Percentiles rank a stretch among this genome's conserved stretches.
Evolutionary conservation across 768 basidiomycete species (phyloP).

Genomic region (Lentinula boryana): DNA sequence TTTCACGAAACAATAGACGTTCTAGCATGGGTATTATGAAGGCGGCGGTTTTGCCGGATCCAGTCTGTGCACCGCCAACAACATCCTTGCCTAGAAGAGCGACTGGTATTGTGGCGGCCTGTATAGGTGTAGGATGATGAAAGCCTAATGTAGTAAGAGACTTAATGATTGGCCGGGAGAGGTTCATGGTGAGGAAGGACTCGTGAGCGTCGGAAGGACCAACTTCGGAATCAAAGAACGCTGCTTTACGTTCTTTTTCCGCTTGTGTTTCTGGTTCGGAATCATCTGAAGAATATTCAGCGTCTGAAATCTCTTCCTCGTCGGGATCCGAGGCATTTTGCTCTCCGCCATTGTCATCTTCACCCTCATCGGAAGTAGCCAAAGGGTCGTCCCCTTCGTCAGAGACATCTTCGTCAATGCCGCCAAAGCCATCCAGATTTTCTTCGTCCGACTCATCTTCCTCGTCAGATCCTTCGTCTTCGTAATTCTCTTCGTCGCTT

Average conservation of each 20-base stretch:
- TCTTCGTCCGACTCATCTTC: conserved; percentile 23
- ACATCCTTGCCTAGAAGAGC: conserved; percentile 94
- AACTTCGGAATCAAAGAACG: conserved; percentile 74
- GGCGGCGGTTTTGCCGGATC: conserved; percentile 97
- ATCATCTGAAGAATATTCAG: conserved; percentile 23
- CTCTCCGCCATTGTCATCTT: conserved; percentile 20
- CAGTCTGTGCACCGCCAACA: conserved; percentile 93
- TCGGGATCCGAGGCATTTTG: conserved; percentile 12
- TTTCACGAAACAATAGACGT: conserved; percentile 86
- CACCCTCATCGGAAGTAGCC: conserved; percentile 26
- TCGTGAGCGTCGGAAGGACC: conserved; percentile 47
- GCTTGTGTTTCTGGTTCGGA: conserved; percentile 60
- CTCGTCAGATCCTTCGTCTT: conserved; percentile 24
- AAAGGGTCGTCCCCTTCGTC: conserved; percentile 25
- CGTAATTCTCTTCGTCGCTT: conserved; percentile 32
- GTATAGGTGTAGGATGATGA: conserved; percentile 88
- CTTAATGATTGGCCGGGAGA: conserved; percentile 91
- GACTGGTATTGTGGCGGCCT: conserved; percentile 88
- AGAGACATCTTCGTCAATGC: conserved; percentile 21
- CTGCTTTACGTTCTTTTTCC: conserved; percentile 74
- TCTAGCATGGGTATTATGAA: conserved; percentile 95
- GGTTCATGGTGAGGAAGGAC: conserved; percentile 90
- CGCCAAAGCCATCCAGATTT: conserved; percentile 19
- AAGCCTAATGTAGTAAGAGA: conserved; percentile 82
- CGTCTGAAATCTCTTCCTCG: conserved; percentile 6